Conservation (phyloP, 148 eudicot genomes). For the Cornus florida region DNA sequence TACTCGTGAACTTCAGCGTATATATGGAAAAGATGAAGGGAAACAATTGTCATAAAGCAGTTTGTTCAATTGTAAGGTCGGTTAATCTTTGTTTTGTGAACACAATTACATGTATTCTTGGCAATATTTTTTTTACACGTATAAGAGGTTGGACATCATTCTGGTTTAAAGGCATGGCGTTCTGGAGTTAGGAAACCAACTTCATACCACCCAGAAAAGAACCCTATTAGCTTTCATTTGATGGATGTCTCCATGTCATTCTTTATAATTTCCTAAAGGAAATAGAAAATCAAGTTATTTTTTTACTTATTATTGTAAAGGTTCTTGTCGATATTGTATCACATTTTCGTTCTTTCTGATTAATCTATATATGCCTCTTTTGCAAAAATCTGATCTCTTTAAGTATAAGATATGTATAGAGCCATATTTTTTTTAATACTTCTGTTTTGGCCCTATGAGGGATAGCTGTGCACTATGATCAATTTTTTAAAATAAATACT, state of each 20-base stretch:
- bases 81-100: not conserved
- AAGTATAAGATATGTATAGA: no score
- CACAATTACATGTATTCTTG: not conserved
- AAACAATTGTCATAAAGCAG: conserved; percentile 22
- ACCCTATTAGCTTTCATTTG: not conserved
- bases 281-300: not conserved
- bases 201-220: not conserved
- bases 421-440: no score
- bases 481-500: no score
- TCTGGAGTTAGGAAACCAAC: not conserved
- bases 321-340: no score
- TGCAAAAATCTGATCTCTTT: no score
- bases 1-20: conserved; percentile 77
- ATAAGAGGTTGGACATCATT: not conserved
- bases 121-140: not conserved
- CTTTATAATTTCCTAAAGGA: not conserved
- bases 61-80: conserved; percentile 8
- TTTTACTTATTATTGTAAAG: no score
- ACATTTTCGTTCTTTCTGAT: no score
- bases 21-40: conserved; percentile 64
- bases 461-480: no score
- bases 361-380: no score
- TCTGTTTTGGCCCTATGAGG: no score
- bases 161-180: not conserved
- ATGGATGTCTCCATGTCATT: not conserved